A percentile compares a stretch with the other conserved stretches of the same genome.
phyloP scores from a whole-genome alignment of 257 asterid species.

The Plectranthus barbatus region DNA sequence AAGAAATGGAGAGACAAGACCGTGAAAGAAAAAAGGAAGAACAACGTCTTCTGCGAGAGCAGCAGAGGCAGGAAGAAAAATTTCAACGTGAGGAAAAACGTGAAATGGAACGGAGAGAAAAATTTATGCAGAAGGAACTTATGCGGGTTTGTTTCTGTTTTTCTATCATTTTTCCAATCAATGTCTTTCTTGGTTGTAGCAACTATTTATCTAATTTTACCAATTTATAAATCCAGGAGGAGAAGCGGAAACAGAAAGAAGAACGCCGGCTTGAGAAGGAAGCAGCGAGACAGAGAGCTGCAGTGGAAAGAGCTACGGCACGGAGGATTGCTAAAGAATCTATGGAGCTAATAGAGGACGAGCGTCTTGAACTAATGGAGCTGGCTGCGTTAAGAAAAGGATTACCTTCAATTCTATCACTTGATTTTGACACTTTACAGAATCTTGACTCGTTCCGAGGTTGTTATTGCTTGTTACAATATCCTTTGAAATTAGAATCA shows the following conservation, averaged over 20 bases:
- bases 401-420: constrained; percentile 71
- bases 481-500: background rate
- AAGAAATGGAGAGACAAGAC: constrained; percentile 88
- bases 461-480: constrained; percentile 29
- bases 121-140: constrained; percentile 80
- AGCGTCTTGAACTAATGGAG: constrained; percentile 95
- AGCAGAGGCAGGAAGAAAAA: constrained; percentile 82
- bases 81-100: constrained; percentile 95
- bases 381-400: constrained; percentile 90
- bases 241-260: constrained; percentile 88
- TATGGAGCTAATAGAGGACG: constrained; percentile 94
- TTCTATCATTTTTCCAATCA: background rate
- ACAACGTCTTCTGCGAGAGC: constrained; percentile 69
- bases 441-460: constrained; percentile 84
- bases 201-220: background rate
- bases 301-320: constrained; percentile 87
- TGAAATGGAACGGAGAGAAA: constrained; percentile 96
- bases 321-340: constrained; percentile 92
- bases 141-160: constrained; percentile 41
- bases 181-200: constrained; percentile 8
- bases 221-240: constrained; percentile 51
- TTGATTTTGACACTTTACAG: constrained; percentile 81
- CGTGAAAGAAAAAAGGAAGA: constrained; percentile 93
- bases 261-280: constrained; percentile 79
- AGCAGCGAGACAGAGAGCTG: constrained; percentile 76